phyloP scores from a whole-genome alignment of 495 filamentous ascomycete genomes.

The Parachaetomium inaequale region DNA sequence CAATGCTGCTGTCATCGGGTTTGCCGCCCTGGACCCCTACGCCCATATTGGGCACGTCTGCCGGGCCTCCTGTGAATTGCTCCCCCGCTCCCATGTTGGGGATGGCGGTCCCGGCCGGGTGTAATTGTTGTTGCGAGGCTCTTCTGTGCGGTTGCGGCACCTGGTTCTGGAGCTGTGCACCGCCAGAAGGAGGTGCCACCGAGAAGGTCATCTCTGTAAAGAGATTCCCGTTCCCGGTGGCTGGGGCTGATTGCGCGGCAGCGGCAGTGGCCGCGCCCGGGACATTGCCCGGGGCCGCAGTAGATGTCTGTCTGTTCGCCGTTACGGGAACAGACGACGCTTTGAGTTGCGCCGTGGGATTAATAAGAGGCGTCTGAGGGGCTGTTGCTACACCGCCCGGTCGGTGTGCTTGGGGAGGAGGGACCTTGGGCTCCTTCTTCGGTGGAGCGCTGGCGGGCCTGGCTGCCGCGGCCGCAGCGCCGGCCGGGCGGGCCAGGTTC shows the following conservation, averaged over 20 bases:
- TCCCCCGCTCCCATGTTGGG: slow-evolving; percentile 4
- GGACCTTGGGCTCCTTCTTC: slow-evolving; percentile 37
- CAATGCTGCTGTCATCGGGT: slow-evolving; percentile 15
- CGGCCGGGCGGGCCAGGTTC: slow-evolving; percentile 18
- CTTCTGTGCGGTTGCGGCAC: slow-evolving; percentile 7
- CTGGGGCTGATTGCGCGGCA: slow-evolving; percentile 10
- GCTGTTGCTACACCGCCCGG: slow-evolving; percentile 11
- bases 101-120: background rate
- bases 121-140: slow-evolving; percentile 8
- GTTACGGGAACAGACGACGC: slow-evolving; percentile 14
- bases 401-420: slow-evolving; percentile 35
- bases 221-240: slow-evolving; percentile 23
- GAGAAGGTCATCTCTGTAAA: slow-evolving; percentile 49
- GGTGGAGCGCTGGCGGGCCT: slow-evolving; percentile 23
- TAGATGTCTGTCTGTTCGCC: slow-evolving; percentile 8
- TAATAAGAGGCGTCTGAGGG: slow-evolving; percentile 5
- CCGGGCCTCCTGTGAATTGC: slow-evolving; percentile 10
- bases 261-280: slow-evolving; percentile 8
- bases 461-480: slow-evolving; percentile 15
- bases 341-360: slow-evolving; percentile 9
- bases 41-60: slow-evolving; percentile 22
- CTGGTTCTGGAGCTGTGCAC: slow-evolving; percentile 19
- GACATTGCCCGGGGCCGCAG: slow-evolving; percentile 6
- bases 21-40: slow-evolving; percentile 1
- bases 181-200: slow-evolving; percentile 34